Base-by-base conservation (phyloP, 2,329 filamentous ascomycete species). In the Ascochyta pisi region DNA sequence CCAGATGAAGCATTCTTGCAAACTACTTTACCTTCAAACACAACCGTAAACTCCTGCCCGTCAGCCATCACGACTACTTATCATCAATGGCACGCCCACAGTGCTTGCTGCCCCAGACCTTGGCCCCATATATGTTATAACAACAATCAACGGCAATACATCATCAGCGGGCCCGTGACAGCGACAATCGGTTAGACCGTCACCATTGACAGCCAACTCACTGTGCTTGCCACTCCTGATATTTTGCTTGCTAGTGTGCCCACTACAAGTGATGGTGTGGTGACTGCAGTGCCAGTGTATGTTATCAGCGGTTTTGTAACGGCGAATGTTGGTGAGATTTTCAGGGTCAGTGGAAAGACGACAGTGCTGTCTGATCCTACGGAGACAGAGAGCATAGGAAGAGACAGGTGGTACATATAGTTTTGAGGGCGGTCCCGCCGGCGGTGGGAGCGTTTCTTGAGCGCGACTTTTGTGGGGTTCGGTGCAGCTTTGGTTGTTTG, bases 101-200 rank as follows among this genome's bases (percentile, higher is more conserved):
- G 19, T 19, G 19, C 34, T 34, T 35, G 31, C 53, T 6, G 52
- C 54, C 1, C 63, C 60, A 27, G 31, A 55, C 22, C 61, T 62
- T 19, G 3, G 4, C 24, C 19, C 38, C 37, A 64, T 52, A 23
- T 43, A 61, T 24, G 39, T 65, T 23, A 47, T 57, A 10, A 64
- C 59, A n/a, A 34, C 49, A 1, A 39, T 57, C 7, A 41, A 57
- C 27, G 50, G 58, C 7, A 37, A 34, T 6, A 45, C 37, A 45
- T 59, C 31, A 7, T 57, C 26, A 52, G 52, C 5, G 61, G 35
- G 2, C 52, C 55, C 6, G 45, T 27, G 9, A 54, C 45, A 2
- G 59, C 57, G 24, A 61, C 52, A 6, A 44, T 60, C 6, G 59
- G 61, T 3, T 54, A 65, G 40, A 58, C 48, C 6, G 42, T 58